Percentiles rank a stretch among this genome's conserved stretches.
phyloP scores from a whole-genome alignment of 441 rosid genomes.

The Eutrema salsugineum region DNA sequence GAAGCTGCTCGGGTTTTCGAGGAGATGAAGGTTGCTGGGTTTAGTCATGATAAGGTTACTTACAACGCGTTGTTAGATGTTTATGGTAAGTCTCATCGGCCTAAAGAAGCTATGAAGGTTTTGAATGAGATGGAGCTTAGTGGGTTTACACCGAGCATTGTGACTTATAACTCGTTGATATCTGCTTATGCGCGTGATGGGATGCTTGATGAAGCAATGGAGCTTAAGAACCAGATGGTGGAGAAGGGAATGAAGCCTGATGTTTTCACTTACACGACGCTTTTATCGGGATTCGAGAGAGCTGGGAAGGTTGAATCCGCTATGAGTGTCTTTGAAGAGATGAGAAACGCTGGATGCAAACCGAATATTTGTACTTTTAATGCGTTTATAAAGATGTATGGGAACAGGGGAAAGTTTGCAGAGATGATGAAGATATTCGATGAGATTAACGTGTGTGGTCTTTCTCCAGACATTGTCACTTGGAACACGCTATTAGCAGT shows the following conservation, averaged over 20 bases:
- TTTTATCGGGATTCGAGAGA: slow-evolving; percentile 83
- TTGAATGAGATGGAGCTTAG: slow-evolving; percentile 72
- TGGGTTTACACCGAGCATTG: slow-evolving; percentile 63
- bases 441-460: slow-evolving; percentile 62
- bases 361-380: slow-evolving; percentile 94
- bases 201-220: slow-evolving; percentile 67
- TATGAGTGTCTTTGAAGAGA: slow-evolving; percentile 69
- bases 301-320: slow-evolving; percentile 85
- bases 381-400: slow-evolving; percentile 93
- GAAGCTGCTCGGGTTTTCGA: slow-evolving; percentile 71
- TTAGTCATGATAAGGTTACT: slow-evolving; percentile 77
- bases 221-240: slow-evolving; percentile 69
- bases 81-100: slow-evolving; percentile 85
- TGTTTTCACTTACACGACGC: slow-evolving; percentile 91
- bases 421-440: slow-evolving; percentile 95
- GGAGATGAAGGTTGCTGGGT: slow-evolving; percentile 74
- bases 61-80: slow-evolving; percentile 78
- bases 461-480: slow-evolving; percentile 83
- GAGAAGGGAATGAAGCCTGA: slow-evolving; percentile 68
- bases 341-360: slow-evolving; percentile 69
- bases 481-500: slow-evolving; percentile 93
- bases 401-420: slow-evolving; percentile 74
- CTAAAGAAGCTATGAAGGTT: slow-evolving; percentile 77
- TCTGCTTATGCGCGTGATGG: slow-evolving; percentile 87
- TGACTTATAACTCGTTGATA: slow-evolving; percentile 83